phyloP scores from a whole-genome alignment of 371 early-diverging fungal species.

The Capniomyces stellatus region DNA sequence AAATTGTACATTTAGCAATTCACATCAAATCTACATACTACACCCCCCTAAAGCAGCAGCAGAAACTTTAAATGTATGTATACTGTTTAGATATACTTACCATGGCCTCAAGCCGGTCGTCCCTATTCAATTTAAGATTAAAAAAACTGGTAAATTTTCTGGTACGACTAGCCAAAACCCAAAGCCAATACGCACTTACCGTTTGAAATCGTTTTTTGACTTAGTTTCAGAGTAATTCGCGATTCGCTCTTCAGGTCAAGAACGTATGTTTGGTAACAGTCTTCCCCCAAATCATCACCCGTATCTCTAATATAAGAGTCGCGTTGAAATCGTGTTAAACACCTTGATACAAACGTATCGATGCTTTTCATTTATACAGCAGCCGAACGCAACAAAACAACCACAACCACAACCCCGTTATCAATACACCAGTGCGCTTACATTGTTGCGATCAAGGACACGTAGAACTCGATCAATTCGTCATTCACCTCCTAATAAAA shows the following conservation, averaged over 20 bases:
- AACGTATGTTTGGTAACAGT: constrained; percentile 1
- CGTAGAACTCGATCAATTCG: constrained; percentile 1
- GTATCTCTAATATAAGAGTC: neutral
- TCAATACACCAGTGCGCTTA: neutral
- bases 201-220: neutral
- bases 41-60: too few relatives aligned
- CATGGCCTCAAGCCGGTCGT: constrained; percentile 4
- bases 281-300: too few relatives aligned
- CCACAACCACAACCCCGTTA: neutral
- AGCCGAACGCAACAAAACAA: neutral
- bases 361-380: too few relatives aligned
- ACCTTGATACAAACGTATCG: too few relatives aligned
- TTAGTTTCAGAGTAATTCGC: neutral
- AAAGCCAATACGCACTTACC: neutral
- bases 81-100: neutral
- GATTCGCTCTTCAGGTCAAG: neutral
- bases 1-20: neutral
- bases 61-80: too few relatives aligned
- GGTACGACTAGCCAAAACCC: neutral
- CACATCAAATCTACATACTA: neutral
- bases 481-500: neutral
- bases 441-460: constrained; percentile 2
- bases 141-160: neutral
- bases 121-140: neutral
- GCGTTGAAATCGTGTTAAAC: too few relatives aligned